Evolutionary conservation across 2,329 filamentous ascomycete species (phyloP), one percentile per base, ranked within the genome.

Genomic region (Diaporthe sp.): DNA sequence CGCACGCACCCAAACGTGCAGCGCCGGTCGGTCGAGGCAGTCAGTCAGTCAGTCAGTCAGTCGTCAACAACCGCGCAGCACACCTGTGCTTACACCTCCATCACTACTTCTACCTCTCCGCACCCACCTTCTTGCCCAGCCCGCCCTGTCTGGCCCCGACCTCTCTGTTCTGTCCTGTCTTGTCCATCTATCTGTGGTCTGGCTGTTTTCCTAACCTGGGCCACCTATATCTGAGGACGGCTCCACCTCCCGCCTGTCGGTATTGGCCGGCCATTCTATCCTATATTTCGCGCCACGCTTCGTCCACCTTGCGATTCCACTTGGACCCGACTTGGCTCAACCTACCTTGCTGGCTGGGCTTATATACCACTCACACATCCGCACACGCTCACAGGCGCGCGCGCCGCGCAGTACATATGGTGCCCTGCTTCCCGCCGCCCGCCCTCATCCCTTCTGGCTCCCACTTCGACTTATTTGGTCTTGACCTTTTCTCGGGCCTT

Each of bases 291-390:
- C 55, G 65, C 61, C 61, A 66, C 63, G 47, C 58, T 25, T 61
- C 63, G 44, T 71, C 30, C 73, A 74, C 58, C 53, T 74, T 66
- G 53, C 63, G 35, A 58, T 59, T 73, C 58, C 55, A 44, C 51
- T 12, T 69, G 17, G 32, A 19, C 63, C 32, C 63, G 44, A 66
- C 63, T 66, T 35, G 44, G 27, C 63, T 66, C 44, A n/a, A 35
- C 30, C 42, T 25, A 25, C 30, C 44, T 72, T 25, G 44, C 56
- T 72, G 32, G 44, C 56, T 56, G 55, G 59, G 47, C 70, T 47
- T 66, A 35, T 51, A 66, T 47, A 51, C 59, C 25, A 22, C 56
- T 42, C 56, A 42, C 35, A 17, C 56, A 42, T 22, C 15, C 56
- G 7, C 58, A 27, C 58, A 61, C 58, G 15, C 58, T 9, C 35